Base-by-base conservation (phyloP, 2,329 filamentous ascomycete species). In the Penicillium fuscoglaucum region DNA sequence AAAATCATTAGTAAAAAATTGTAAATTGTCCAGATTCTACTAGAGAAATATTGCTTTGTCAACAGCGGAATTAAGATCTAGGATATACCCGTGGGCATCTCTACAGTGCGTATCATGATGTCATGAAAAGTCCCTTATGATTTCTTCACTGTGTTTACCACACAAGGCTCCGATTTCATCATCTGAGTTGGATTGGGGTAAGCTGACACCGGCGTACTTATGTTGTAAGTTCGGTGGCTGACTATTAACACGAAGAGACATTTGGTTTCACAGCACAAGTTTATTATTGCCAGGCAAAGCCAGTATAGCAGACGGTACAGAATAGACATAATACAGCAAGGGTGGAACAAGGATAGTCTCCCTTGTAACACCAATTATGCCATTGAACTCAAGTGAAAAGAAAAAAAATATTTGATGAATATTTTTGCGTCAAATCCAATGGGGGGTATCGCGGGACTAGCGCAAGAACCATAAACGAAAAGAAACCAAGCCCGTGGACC, bases 401-500 rank as follows among this genome's bases (percentile, higher is more conserved):
- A 17, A 8, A 6, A 28, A 12, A 35, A 17, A 21, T 2, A 21
- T 21, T 1, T 3, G 9, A 35, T 35, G n/a, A 31, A 47, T 29
- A 10, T 41, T 37, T 45, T 46, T 55, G 57, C 28, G 45, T 58
- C 45, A 52, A 62, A 56, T 59, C 33, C 40, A 43, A 49, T 44
- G 15, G 50, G 55, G 55, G 55, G 55, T 58, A 58, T 58, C 55
- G 52, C 48, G 41, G 48, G 54, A 49, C 37, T 47, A 29, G 43
- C 50, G 44, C 19, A 54, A 57, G 37, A 48, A 55, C 41, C 29
- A 58, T 44, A 55, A 55, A 53, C n/a, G 40, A 55, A 52, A 56
- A 39, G 24, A 52, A 41, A 41, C 24, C 19, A 29, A 35, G 46
- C 15, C 46, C 31, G 21, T 49, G 29, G 15, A 43, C 41, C 57